These are phyloP conservation scores for Nematodospora anomalae DNA, from an alignment of 1,139 yeast genomes.

Conservation along the genomic window DNA sequence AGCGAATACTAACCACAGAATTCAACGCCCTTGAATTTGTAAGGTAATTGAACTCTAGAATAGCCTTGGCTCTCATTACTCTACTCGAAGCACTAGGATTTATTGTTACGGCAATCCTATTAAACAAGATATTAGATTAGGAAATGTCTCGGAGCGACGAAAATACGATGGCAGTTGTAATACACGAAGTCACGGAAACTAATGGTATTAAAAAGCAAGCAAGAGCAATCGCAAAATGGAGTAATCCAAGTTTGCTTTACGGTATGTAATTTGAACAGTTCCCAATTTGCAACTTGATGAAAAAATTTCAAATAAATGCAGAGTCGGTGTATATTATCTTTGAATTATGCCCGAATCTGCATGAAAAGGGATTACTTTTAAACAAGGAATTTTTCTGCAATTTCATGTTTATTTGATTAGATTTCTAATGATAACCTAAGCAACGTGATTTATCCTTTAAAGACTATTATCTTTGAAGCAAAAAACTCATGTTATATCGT, in stretches of 20 bases:
- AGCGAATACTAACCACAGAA: conserved; percentile 39
- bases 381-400: too few species aligned
- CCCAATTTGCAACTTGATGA: too few species aligned
- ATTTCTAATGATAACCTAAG: too few species aligned
- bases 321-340: too few species aligned
- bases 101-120: conserved; percentile 30
- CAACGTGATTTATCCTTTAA: too few species aligned
- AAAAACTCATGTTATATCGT: too few species aligned
- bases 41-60: conserved; percentile 36
- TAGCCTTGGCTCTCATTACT: conserved; percentile 41
- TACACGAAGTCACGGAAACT: conserved; percentile 27
- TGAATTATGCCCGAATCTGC: too few species aligned
- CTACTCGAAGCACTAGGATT: conserved; percentile 33
- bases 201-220: conserved; percentile 26
- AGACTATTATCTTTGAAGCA: too few species aligned
- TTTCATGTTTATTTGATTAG: too few species aligned
- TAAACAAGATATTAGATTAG: conserved; percentile 24
- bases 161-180: conserved; percentile 26
- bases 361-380: too few species aligned
- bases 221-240: conserved; percentile 27
- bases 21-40: conserved; percentile 24
- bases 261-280: too few species aligned
- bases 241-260: conserved; percentile 10
- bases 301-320: too few species aligned
- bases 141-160: conserved; percentile 29